Conservation (phyloP, 1,139 yeast species). For the Suhomyces kunorum region DNA sequence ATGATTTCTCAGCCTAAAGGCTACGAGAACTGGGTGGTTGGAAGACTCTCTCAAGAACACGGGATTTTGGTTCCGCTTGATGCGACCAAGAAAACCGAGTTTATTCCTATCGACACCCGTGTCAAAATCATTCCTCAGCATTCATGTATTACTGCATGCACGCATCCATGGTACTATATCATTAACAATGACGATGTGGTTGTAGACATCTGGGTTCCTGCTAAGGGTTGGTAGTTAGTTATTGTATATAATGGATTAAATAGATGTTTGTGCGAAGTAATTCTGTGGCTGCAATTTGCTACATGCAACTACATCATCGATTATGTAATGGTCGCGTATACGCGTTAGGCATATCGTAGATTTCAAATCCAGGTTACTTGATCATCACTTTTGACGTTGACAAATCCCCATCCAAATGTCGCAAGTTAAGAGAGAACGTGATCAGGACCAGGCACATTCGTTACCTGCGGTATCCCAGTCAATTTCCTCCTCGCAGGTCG, state of each 20-base stretch:
- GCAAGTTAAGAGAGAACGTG: slow-evolving; percentile 11
- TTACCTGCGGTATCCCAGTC: slow-evolving; percentile 47
- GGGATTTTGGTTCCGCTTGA: slow-evolving; percentile 52
- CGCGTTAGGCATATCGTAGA: slow-evolving; percentile 1
- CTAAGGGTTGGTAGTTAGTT: slow-evolving; percentile 60
- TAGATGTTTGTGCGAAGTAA: too few species aligned
- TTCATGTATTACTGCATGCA: slow-evolving; percentile 70
- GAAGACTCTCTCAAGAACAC: slow-evolving; percentile 64
- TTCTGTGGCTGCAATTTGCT: background rate
- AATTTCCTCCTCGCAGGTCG: slow-evolving; percentile 17
- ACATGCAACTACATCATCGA: background rate
- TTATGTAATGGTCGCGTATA: slow-evolving; percentile 5
- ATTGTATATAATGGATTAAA: too few species aligned
- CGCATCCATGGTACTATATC: slow-evolving; percentile 59
- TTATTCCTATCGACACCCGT: slow-evolving; percentile 56
- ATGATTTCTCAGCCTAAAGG: slow-evolving; percentile 34
- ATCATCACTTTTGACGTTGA: background rate
- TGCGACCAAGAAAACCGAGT: slow-evolving; percentile 23
- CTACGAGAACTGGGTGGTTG: slow-evolving; percentile 54
- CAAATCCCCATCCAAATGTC: slow-evolving; percentile 1
- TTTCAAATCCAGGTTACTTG: background rate
- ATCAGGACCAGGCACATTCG: slow-evolving; percentile 39
- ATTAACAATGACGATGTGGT: slow-evolving; percentile 52
- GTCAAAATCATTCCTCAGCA: slow-evolving; percentile 69
- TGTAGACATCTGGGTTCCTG: slow-evolving; percentile 71